These are phyloP conservation scores for Debaryomycetaceae sp. DNA, from an alignment of 1,139 yeast genomes.

Conservation along the genomic window DNA sequence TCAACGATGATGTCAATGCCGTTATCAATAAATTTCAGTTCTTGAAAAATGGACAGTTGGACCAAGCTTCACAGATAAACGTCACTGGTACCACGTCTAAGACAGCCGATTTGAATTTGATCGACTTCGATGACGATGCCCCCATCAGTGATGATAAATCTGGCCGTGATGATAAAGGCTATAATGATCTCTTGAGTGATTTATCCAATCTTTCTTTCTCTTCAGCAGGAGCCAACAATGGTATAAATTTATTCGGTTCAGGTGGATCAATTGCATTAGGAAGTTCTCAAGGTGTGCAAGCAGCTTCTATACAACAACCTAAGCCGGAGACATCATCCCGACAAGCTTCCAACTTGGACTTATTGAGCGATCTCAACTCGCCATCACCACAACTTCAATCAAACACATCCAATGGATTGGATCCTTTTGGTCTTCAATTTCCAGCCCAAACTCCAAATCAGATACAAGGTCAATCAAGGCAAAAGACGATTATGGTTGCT, in stretches of 20 bases:
- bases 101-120: slow-evolving; percentile 52
- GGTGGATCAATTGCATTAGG: slow-evolving; percentile 47
- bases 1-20: slow-evolving; percentile 76
- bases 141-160: slow-evolving; percentile 35
- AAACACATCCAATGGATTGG: slow-evolving; percentile 32
- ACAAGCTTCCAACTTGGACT: slow-evolving; percentile 23
- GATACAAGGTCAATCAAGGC: slow-evolving; percentile 18
- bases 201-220: slow-evolving; percentile 59
- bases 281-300: slow-evolving; percentile 7
- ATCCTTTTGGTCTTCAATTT: slow-evolving; percentile 52
- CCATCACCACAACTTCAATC: slow-evolving; percentile 50
- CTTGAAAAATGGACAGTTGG: slow-evolving; percentile 61
- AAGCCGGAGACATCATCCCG: slow-evolving; percentile 11
- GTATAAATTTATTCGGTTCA: slow-evolving; percentile 42
- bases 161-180: slow-evolving; percentile 43
- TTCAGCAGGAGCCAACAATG: slow-evolving; percentile 24
- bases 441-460: slow-evolving; percentile 36
- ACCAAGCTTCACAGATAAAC: slow-evolving; percentile 57
- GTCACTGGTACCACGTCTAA: slow-evolving; percentile 31
- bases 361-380: slow-evolving; percentile 44
- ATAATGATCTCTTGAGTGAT: slow-evolving; percentile 69
- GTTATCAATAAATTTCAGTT: slow-evolving; percentile 65
- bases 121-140: slow-evolving; percentile 66
- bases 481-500: slow-evolving; percentile 28
- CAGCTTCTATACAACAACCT: slow-evolving; percentile 8